Conservation (phyloP, 169 alveolate genomes). For the Babesia ovata region DNA sequence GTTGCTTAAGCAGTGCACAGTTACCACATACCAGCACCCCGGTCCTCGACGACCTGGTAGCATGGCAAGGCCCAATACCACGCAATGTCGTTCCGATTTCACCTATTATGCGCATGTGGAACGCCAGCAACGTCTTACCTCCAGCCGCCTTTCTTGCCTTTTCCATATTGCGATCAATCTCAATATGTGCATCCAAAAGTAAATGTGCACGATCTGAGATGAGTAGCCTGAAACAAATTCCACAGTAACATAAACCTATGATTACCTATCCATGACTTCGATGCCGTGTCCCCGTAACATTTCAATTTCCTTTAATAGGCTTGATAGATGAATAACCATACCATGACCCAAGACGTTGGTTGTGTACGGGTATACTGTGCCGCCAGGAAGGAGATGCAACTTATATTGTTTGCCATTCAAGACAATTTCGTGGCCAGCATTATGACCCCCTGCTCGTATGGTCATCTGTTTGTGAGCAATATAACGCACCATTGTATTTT, state of each 20-base stretch:
- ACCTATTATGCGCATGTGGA: constrained; percentile 55
- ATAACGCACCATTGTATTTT: constrained; percentile 87
- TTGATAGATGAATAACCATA: constrained; percentile 83
- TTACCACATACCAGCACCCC: constrained; percentile 86
- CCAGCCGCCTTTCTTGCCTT: constrained; percentile 32
- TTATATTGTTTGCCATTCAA: constrained; percentile 82
- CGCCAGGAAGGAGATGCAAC: constrained; percentile 93
- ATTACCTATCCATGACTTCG: constrained; percentile 60
- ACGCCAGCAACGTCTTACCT: constrained; percentile 4
- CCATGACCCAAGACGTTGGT: constrained; percentile 91
- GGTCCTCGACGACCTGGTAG: constrained; percentile 87
- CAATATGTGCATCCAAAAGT: constrained; percentile 83
- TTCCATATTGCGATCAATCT: constrained; percentile 76
- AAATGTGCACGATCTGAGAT: constrained; percentile 91
- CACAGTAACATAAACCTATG: background rate
- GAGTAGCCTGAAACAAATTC: constrained; percentile 70
- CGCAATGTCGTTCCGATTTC: constrained; percentile 92
- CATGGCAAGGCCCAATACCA: constrained; percentile 95
- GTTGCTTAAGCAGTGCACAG: background rate
- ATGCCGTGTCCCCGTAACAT: constrained; percentile 46
- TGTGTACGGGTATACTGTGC: constrained; percentile 80
- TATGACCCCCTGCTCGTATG: constrained; percentile 83
- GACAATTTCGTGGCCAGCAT: constrained; percentile 91
- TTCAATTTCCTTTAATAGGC: constrained; percentile 66
- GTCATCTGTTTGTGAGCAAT: background rate